These are phyloP conservation scores for Penicillium sp. DNA, from an alignment of 2,329 filamentous ascomycete genomes.

Conservation along the genomic window DNA sequence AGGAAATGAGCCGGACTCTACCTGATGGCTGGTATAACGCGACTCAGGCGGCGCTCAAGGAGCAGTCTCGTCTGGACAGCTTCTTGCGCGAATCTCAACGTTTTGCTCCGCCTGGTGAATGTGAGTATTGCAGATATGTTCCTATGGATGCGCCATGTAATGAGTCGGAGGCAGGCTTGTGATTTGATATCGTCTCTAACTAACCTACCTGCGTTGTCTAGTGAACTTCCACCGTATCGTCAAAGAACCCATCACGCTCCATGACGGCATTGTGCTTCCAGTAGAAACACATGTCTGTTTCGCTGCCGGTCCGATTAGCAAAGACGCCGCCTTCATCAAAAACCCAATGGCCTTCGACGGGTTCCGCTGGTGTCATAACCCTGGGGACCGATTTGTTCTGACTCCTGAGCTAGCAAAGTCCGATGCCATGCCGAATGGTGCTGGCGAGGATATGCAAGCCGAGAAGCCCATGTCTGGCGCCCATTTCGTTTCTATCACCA, in stretches of 20 bases:
- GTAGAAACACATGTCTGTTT: constrained; percentile 31
- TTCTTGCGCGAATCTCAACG: constrained; percentile 34
- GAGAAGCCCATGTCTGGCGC: neutral
- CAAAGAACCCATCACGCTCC: constrained; percentile 24
- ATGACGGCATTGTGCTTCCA: constrained; percentile 27
- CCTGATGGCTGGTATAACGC: constrained; percentile 28
- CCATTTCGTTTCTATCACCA: constrained; percentile 22
- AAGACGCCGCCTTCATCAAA: constrained; percentile 24
- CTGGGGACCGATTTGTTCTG: constrained; percentile 13
- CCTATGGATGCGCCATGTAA: neutral
- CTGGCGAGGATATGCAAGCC: neutral
- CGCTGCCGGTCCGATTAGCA: constrained; percentile 30
- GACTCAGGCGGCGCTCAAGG: constrained; percentile 20
- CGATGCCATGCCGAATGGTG: neutral
- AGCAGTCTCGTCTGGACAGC: constrained; percentile 28
- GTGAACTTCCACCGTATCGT: constrained; percentile 33
- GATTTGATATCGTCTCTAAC: neutral
- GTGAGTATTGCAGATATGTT: constrained; percentile 13
- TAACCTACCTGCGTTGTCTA: constrained; percentile 5
- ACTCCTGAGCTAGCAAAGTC: neutral
- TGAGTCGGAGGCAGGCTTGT: neutral
- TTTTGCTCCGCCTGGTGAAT: constrained; percentile 29
- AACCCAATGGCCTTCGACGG: constrained; percentile 27
- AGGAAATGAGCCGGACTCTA: constrained; percentile 46
- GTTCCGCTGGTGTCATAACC: constrained; percentile 30